Base-by-base conservation (phyloP, 2,329 filamentous ascomycete species). In the Nothophoma quercina region DNA sequence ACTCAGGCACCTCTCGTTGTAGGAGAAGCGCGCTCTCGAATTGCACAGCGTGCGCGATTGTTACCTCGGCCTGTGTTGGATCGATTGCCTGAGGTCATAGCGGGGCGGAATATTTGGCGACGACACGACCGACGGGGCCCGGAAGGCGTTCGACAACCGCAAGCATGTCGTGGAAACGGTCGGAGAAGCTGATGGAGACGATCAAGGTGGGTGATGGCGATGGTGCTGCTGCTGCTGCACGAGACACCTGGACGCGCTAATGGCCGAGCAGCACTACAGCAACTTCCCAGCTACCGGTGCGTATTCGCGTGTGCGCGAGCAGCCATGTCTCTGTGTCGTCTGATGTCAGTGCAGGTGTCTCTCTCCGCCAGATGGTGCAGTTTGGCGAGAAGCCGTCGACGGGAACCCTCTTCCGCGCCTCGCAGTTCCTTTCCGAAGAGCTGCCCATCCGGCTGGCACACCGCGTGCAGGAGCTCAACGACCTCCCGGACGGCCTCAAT, bases 361-460 rank as follows among this genome's bases (percentile, higher is more conserved):
- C 93, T 74, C 83, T 99, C 77, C 86, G 95, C 75, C 95, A 99
- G 83, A 99, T 99, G 95, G 93, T 98, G 53, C 93, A 98, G 77
- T 98, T 98, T 76, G 93, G 93, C 72, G 92, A 96, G 80, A 90
- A 87, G 75, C 93, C 93, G 45, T 97, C 93, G 13, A 90, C 70
- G 44, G 93, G 93, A 63, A 99, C 95, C 45, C 83, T 99, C 50
- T 99, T 98, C 79, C 90, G 93, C 73, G 95, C 95, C 44, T 98
- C 95, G 21, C 95, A 98, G 79, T 99, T 99, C 78, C 87, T 99
- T 52, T 95, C 93, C 68, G 95, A 99, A 81, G 95, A 99, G 81
- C 86, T 99, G 19, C 95, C 95, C 63, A 99, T 99, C 69, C 90
- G 95, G 45, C 83, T 99, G 56, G 95, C 95, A 67, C 95, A 99